phyloP scores from a whole-genome alignment of 2,329 filamentous ascomycete genomes.

The Ascochyta clinopodiicola region DNA sequence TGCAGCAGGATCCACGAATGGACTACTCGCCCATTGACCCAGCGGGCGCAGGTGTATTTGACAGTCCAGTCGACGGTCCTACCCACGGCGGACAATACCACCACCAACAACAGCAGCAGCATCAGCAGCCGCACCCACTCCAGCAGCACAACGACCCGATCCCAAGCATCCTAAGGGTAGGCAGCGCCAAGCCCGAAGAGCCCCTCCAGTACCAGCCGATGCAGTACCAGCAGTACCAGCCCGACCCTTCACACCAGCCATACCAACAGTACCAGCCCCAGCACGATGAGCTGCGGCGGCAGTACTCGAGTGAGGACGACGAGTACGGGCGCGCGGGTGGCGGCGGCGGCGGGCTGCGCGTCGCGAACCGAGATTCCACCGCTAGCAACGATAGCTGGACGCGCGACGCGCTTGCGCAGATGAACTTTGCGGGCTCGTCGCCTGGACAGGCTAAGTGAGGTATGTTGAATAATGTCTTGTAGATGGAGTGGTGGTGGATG shows the following conservation, averaged over 20 bases:
- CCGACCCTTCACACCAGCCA: slow-evolving; percentile 7
- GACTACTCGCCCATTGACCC: slow-evolving; percentile 52
- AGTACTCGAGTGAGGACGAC: slow-evolving; percentile 16
- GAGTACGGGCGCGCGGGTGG: slow-evolving; percentile 9
- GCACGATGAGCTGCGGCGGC: slow-evolving; percentile 6
- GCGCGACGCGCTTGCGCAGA: slow-evolving; percentile 15
- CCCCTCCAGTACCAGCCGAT: slow-evolving; percentile 5
- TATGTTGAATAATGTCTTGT: too few species aligned
- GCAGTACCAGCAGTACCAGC: slow-evolving; percentile 11
- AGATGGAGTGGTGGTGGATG: too few species aligned
- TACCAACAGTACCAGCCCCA: slow-evolving; percentile 1
- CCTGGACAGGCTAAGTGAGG: slow-evolving; percentile 6
- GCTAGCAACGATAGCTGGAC: slow-evolving; percentile 28
- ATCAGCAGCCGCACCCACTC: slow-evolving; percentile 21
- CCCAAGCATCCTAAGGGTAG: slow-evolving; percentile 24
- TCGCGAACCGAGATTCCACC: slow-evolving; percentile 50
- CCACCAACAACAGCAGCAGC: slow-evolving; percentile 17
- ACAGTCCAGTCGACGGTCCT: slow-evolving; percentile 1
- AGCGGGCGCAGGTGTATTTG: slow-evolving; percentile 17
- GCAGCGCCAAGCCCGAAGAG: slow-evolving; percentile 16
- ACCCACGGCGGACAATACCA: slow-evolving; percentile 10
- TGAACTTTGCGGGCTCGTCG: slow-evolving; percentile 13
- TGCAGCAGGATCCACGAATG: slow-evolving; percentile 8
- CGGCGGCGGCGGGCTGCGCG: slow-evolving; percentile 47
- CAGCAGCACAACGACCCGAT: slow-evolving; percentile 22